phyloP scores from a whole-genome alignment of 2,329 filamentous ascomycete species.

The Talaromyces sp. region DNA sequence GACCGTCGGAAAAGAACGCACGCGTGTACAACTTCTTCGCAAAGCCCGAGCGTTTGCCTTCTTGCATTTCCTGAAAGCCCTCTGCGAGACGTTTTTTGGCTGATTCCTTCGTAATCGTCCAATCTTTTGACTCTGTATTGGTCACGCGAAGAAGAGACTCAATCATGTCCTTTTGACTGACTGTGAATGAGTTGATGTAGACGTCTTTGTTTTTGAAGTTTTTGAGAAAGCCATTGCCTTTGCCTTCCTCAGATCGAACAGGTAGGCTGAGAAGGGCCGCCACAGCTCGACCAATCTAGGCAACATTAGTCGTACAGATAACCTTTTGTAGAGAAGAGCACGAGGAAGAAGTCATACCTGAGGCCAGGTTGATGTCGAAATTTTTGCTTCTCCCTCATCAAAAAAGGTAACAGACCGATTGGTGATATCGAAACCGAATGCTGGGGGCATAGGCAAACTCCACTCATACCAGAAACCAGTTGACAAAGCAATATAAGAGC shows the following conservation, averaged over 20 bases:
- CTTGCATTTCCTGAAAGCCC: constrained; percentile 41
- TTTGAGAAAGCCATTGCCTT: constrained; percentile 36
- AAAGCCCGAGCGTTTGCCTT: constrained; percentile 39
- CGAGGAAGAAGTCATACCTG: neutral
- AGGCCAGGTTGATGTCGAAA: constrained; percentile 27
- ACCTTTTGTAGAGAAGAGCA: neutral
- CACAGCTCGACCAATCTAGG: constrained; percentile 54
- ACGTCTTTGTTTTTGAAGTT: constrained; percentile 46
- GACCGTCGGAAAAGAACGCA: constrained; percentile 50
- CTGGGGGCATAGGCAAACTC: constrained; percentile 38
- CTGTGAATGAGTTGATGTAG: constrained; percentile 54
- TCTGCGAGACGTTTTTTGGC: constrained; percentile 48
- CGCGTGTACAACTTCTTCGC: constrained; percentile 53
- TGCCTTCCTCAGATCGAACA: constrained; percentile 30
- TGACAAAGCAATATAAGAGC: constrained; percentile 43
- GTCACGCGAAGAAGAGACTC: constrained; percentile 57
- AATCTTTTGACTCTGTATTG: constrained; percentile 56
- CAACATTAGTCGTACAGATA: neutral
- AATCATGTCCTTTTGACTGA: constrained; percentile 66
- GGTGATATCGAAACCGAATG: constrained; percentile 51
- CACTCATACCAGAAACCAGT: constrained; percentile 56
- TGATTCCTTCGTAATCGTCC: constrained; percentile 53
- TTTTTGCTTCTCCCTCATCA: constrained; percentile 55
- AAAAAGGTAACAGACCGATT: constrained; percentile 45
- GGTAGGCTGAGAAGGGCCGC: constrained; percentile 50